Base-by-base conservation (phyloP, 345 rosid genomes). In the Jatropha curcas region DNA sequence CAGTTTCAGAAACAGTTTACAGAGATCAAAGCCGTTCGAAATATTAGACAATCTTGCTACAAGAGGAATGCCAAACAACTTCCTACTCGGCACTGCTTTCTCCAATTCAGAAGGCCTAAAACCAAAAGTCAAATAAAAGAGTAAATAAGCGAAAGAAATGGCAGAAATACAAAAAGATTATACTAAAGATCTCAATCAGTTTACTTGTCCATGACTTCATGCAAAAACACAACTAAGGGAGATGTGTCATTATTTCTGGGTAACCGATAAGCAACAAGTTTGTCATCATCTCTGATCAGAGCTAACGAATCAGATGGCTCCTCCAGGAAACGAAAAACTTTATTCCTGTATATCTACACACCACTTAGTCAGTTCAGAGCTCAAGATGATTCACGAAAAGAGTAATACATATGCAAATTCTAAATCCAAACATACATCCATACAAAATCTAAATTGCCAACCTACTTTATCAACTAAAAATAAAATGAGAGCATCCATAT, bases 51-150 rank as follows among this genome's bases (percentile, higher is more conserved):
- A 59, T 74, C 84, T 87, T 30, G 85, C 78, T 25, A 87, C 84
- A 57, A 89, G 79, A 56, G 91, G 93, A 74, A 84, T 74, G 78
- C 91, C 88, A 60, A 89, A 87, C 25, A 39, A 43, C 25, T 79
- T 79, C 77, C 52, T 27, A n/a, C 69, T 53, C 53, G 70, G 35
- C 14, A 17, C 14, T 61, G 43, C 34, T 25, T 28, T 59, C 74
- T 60, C 58, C 72, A 56, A 78, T 69, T 24, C 34, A 37, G 20
- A 37, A 62, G 64, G 16, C 82, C 92, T 81, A 74, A 56, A 27
- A 46, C 71, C 60, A 71, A 24, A 60, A 33, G 28, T 70, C 14
- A 27, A 48, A 75, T 24, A 70, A 58, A 20, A 31, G 67, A 75
- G 61, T 39, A 72, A 33, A 60, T 6, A 34, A 41, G 2, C 12